phyloP scores from a whole-genome alignment of 768 basidiomycete species.

The Mrakia blollopis region DNA sequence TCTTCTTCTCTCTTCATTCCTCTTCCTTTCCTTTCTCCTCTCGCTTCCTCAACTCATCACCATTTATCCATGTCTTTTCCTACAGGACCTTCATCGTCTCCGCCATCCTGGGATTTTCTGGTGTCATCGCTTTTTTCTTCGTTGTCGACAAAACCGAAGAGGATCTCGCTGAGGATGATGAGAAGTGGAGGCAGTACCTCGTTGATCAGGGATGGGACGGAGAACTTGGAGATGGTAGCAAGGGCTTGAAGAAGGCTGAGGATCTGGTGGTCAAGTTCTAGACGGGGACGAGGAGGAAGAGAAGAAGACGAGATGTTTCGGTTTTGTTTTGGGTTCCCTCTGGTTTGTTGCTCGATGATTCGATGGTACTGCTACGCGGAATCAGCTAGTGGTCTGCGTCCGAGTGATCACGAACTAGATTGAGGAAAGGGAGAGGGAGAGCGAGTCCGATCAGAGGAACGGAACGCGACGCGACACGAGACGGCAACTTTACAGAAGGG shows the following conservation, averaged over 20 bases:
- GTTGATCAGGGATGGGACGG: slow-evolving; percentile 63
- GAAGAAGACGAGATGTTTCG: neutral
- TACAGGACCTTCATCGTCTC: slow-evolving; percentile 60
- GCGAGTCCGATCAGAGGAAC: too few species aligned
- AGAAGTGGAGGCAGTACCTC: slow-evolving; percentile 50
- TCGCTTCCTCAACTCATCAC: neutral
- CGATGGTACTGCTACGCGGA: neutral
- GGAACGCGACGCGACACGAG: too few species aligned
- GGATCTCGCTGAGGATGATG: slow-evolving; percentile 54
- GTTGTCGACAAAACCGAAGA: slow-evolving; percentile 39
- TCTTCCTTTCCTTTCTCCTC: neutral
- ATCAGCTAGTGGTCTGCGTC: neutral
- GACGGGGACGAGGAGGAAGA: neutral
- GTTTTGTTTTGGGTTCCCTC: neutral
- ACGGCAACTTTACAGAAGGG: too few species aligned
- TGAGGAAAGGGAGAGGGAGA: too few species aligned
- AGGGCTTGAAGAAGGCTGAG: slow-evolving; percentile 5
- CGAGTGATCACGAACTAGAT: too few species aligned
- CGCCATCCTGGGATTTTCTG: slow-evolving; percentile 62
- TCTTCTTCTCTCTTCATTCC: neutral
- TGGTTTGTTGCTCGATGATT: neutral
- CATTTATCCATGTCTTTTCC: neutral
- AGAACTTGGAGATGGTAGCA: slow-evolving; percentile 56
- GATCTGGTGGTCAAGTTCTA: slow-evolving; percentile 8
- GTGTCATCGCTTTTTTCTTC: slow-evolving; percentile 63